A percentile compares a stretch with the other conserved stretches of the same genome.
These are phyloP conservation scores for Cordia subcordata DNA, from an alignment of 257 asterid genomes.

Conservation along the genomic window DNA sequence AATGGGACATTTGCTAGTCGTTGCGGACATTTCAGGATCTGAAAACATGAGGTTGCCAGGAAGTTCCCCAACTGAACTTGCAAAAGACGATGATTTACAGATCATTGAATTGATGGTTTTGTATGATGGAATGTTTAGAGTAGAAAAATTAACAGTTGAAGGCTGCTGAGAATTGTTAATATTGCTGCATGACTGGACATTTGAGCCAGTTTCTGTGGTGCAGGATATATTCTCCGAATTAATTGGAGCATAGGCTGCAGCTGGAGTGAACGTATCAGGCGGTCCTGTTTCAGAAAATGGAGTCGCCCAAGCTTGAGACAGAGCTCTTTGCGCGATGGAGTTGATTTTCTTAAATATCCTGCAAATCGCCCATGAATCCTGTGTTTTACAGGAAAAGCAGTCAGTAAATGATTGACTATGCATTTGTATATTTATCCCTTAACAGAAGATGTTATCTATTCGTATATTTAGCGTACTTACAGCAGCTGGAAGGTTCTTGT, in stretches of 20 bases:
- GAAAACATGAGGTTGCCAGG: slow-evolving; percentile 4
- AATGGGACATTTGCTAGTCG: not conserved
- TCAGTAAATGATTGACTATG: not conserved
- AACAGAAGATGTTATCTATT: too few species aligned
- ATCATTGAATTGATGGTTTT: not conserved
- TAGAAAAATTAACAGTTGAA: not conserved
- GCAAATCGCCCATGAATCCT: slow-evolving; percentile 7
- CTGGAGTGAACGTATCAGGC: not conserved
- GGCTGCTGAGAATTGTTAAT: not conserved
- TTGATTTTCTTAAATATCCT: slow-evolving; percentile 2
- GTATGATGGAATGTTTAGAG: not conserved
- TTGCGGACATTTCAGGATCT: not conserved
- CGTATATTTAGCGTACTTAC: not conserved
- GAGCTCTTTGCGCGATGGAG: slow-evolving; percentile 1
- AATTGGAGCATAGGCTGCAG: not conserved
- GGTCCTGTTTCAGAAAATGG: not conserved
- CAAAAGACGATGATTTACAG: not conserved
- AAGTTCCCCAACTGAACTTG: not conserved
- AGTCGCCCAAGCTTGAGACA: not conserved
- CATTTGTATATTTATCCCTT: not conserved
- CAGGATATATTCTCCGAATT: not conserved
- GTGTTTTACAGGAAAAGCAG: not conserved
- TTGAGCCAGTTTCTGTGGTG: not conserved
- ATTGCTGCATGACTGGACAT: not conserved
- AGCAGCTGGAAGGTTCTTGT: not conserved